Conservation (phyloP, 306 rosid species). For the Urtica urens region DNA sequence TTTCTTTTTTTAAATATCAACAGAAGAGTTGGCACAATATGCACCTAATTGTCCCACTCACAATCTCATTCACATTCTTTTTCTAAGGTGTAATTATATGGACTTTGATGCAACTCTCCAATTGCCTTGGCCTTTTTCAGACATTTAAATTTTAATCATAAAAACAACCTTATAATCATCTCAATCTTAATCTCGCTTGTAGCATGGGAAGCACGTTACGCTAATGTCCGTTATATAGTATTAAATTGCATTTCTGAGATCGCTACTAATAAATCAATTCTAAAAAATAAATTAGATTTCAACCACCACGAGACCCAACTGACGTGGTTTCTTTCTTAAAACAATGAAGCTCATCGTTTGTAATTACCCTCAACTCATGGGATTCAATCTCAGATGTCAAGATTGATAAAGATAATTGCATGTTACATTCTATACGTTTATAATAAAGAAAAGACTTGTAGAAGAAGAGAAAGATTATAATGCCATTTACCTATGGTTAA, state of each 20-base stretch:
- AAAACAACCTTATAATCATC: background rate
- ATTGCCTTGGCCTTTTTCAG: background rate
- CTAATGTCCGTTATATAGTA: background rate
- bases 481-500: constrained; percentile 9
- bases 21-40: constrained; percentile 11
- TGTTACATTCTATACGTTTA: background rate
- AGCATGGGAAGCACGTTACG: no score
- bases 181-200: no score
- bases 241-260: background rate
- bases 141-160: background rate
- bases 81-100: background rate
- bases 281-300: background rate
- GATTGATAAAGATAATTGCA: constrained; percentile 3
- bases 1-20: background rate
- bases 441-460: background rate
- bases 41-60: constrained; percentile 9
- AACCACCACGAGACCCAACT: background rate
- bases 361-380: background rate
- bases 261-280: background rate
- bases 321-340: background rate
- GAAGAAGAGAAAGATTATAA: background rate
- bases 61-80: background rate
- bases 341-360: background rate
- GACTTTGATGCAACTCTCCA: background rate
- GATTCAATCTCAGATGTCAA: background rate